Base-by-base conservation (phyloP, 306 rosid species). In the peach (Prunus persica) region DNA sequence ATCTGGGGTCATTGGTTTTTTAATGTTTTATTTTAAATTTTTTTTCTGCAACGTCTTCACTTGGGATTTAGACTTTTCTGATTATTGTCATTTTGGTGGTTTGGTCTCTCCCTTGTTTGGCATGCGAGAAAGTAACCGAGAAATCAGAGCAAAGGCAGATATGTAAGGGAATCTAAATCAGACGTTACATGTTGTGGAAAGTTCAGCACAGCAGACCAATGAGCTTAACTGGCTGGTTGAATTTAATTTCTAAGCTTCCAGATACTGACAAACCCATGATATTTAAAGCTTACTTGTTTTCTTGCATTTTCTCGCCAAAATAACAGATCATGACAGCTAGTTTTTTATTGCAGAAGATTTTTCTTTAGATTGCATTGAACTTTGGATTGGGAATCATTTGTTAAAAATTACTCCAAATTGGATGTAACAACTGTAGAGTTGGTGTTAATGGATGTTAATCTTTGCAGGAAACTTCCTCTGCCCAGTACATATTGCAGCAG, bases 401-500 rank as follows among this genome's bases (percentile, higher is more conserved):
- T 1, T 2, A 13, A 34, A 71, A 32, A 13, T 30, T 20, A 6
- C n/a, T 19, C 46, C 11, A 34, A 38, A 72, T 38, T 0, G 41
- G 22, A 22, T 56, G 12, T 3, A 19, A 34, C 10, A 6, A 71
- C 16, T 55, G 45, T 34, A n/a, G 66, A 56, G n/a, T 58, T 24
- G 67, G 45, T 16, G 11, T 58, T 60, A 25, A 73, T 45, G 45
- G 27, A 18, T 73, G 68, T 6, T 58, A 38, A 5, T 73, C 38
- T 79, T 67, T 82, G 79, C 86, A 96, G 99, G 99, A 96, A 85
- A 84, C 98, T 55, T 96, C 99, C 41, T 92, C 99, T 78, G 99
- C 99, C 6, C 99, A 96, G 86, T 96, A 96, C 82, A 96, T 92
- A 86, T 77, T 96, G 93, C 99, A 96, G 76, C 99, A 96, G 82